phyloP scores from a whole-genome alignment of 768 basidiomycete species.

The Amylocystis lapponica region DNA sequence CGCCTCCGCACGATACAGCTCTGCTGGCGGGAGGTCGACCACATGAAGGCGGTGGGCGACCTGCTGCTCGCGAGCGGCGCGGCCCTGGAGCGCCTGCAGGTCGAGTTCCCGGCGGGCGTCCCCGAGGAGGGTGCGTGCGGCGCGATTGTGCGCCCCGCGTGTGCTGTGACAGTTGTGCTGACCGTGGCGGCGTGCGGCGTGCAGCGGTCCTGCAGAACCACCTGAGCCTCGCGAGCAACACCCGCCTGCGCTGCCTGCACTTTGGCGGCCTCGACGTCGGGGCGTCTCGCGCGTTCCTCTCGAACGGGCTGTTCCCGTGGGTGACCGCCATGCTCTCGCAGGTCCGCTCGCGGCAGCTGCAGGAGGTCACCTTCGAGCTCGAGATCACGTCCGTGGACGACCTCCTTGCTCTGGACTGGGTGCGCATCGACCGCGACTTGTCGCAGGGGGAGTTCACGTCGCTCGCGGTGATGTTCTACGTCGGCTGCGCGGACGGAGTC shows the following conservation, averaged over 20 bases:
- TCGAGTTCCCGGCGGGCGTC: conserved; percentile 22
- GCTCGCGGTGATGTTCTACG: conserved; percentile 19
- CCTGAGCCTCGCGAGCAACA: conserved; percentile 22
- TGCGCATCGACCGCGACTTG: conserved; percentile 20
- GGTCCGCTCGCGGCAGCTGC: conserved; percentile 12
- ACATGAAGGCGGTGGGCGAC: conserved; percentile 19
- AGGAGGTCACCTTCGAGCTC: conserved; percentile 21
- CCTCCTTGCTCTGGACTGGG: conserved; percentile 21
- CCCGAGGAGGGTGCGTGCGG: conserved; percentile 16
- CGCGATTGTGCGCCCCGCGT: neutral
- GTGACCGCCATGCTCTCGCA: conserved; percentile 19
- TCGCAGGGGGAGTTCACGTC: conserved; percentile 17
- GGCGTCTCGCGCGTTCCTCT: conserved; percentile 17
- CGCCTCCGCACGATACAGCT: conserved; percentile 22
- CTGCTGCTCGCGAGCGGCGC: conserved; percentile 21
- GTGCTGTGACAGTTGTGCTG: neutral
- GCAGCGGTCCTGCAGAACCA: conserved; percentile 20
- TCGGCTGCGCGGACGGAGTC: conserved; percentile 13
- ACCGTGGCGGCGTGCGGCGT: neutral
- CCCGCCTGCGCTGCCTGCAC: conserved; percentile 19
- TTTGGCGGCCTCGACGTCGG: conserved; percentile 22
- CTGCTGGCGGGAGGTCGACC: conserved; percentile 24
- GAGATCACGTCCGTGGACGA: conserved; percentile 17
- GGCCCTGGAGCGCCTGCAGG: conserved; percentile 19
- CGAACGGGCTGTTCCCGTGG: conserved; percentile 21